Base-by-base conservation (phyloP, 805 yeast species). In the Starmerella sp. region DNA sequence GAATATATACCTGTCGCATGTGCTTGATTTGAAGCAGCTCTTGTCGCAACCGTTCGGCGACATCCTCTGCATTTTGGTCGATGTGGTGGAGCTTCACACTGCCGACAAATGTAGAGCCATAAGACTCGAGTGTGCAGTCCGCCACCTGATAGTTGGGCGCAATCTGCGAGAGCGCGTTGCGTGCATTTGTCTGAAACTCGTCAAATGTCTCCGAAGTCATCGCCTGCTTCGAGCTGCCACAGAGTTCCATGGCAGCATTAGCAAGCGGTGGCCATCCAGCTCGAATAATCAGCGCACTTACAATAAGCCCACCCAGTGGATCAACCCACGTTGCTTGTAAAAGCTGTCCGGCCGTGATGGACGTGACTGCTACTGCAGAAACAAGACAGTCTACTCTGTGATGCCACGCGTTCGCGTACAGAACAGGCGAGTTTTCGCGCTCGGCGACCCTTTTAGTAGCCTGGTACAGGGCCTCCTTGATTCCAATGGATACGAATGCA, bases 381-480 rank as follows among this genome's bases (percentile, higher is more conserved):
- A 97, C 95, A 62, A 93, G 68, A 0, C 95, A 84, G 66, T 93
- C 98, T 10, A 91, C 93, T 59, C 98, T 77, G 67, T 93, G 98
- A 68, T 93, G 98, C 97, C 98, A 93, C 3, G 98, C 98, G 66
- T 93, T 93, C 4, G 98, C 98, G 50, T 87, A 81, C 48, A 93
- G 75, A 4, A 93, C 97, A 59, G 88, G 87, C 0, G 96, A 88
- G 65, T 86, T 85, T 32, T 87, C 78, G 57, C 77, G 73, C 49
- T 75, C 74, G 1, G 97, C 98, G 28, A 93, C 81, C 57, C 81
- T 80, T 70, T 83, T 77, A 0, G 98, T 93, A 11, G 87, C 85
- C 56, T 80, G 80, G 70, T 80, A 93, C 43, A 93, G 79, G 78
- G 95, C 80, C 69, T 93, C 98, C 66, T 93, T 93, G 42, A 89